Percentiles rank a stretch among this genome's conserved stretches.
These are phyloP conservation scores for Byssoonygena ceratinophila DNA, from an alignment of 2,329 filamentous ascomycete species.

Conservation along the genomic window DNA sequence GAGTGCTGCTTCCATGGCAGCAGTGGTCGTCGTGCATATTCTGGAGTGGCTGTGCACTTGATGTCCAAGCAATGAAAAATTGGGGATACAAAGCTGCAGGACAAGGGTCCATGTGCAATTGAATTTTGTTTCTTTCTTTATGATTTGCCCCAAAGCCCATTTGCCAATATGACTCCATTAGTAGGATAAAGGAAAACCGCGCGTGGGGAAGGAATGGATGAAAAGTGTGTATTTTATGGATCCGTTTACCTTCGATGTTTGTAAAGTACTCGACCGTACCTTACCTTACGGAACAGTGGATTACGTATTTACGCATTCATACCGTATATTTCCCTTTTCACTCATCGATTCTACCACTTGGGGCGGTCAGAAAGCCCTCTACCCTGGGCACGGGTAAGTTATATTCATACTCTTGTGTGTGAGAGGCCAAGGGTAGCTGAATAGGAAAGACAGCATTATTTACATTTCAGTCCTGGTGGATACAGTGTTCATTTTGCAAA, in stretches of 20 bases:
- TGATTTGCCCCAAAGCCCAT: slow-evolving; percentile 4
- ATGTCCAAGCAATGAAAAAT: neutral
- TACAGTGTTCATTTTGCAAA: too few relatives aligned
- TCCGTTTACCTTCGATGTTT: neutral
- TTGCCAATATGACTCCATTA: too few relatives aligned
- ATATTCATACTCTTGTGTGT: too few relatives aligned
- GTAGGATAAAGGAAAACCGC: slow-evolving; percentile 3
- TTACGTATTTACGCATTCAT: neutral
- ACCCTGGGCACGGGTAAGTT: too few relatives aligned
- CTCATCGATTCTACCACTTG: neutral
- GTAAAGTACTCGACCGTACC: neutral
- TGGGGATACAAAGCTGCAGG: slow-evolving; percentile 4
- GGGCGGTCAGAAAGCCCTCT: neutral
- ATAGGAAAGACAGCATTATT: too few relatives aligned
- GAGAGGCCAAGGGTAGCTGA: too few relatives aligned
- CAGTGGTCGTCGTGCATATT: too few relatives aligned
- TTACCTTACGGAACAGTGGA: neutral
- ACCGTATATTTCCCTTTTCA: neutral
- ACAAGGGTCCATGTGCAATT: neutral
- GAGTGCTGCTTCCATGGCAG: neutral
- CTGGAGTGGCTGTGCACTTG: slow-evolving; percentile 10
- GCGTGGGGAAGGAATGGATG: neutral
- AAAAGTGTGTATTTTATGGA: neutral
- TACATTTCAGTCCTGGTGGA: too few relatives aligned
- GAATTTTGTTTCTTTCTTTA: neutral